phyloP scores from a whole-genome alignment of 176 grass and related monocot genomes.

The Thinopyrum elongatum region DNA sequence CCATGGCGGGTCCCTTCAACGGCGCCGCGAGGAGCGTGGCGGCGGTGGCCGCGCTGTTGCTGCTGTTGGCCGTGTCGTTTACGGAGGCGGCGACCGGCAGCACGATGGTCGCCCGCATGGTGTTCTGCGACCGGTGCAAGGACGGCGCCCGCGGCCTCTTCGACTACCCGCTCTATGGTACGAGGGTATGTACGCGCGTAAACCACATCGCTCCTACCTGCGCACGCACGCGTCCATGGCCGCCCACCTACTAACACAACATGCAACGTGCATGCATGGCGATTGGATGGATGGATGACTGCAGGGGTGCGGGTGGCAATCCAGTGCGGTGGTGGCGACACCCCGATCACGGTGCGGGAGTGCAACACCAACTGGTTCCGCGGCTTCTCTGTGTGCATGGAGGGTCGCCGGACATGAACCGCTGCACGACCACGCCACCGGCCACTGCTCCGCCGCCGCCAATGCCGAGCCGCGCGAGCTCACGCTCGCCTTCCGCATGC shows the following conservation, averaged over 20 bases:
- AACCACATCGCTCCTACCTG: neutral
- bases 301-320: slow-evolving; percentile 70
- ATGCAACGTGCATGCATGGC: neutral
- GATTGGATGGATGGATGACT: neutral
- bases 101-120: slow-evolving; percentile 78
- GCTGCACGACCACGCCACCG: slow-evolving; percentile 59
- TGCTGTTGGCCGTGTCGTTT: no score
- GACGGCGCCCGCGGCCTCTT: slow-evolving; percentile 65
- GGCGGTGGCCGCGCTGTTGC: no score
- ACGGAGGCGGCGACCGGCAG: neutral
- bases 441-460: slow-evolving; percentile 40
- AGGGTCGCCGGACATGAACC: slow-evolving; percentile 74
- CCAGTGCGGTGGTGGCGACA: slow-evolving; percentile 56
- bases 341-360: slow-evolving; percentile 38
- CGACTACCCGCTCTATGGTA: slow-evolving; percentile 79
- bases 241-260: neutral
- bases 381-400: slow-evolving; percentile 58
- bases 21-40: no score
- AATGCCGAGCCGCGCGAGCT: slow-evolving; percentile 23
- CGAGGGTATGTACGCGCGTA: no score
- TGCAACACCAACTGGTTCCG: slow-evolving; percentile 90
- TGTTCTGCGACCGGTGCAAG: slow-evolving; percentile 91
- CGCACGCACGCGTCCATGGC: no score
- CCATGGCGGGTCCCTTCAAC: no score
- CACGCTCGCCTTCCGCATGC: no score